These are phyloP conservation scores for Chalaropsis ovoidea DNA, from an alignment of 2,329 filamentous ascomycete species.

Conservation along the genomic window DNA sequence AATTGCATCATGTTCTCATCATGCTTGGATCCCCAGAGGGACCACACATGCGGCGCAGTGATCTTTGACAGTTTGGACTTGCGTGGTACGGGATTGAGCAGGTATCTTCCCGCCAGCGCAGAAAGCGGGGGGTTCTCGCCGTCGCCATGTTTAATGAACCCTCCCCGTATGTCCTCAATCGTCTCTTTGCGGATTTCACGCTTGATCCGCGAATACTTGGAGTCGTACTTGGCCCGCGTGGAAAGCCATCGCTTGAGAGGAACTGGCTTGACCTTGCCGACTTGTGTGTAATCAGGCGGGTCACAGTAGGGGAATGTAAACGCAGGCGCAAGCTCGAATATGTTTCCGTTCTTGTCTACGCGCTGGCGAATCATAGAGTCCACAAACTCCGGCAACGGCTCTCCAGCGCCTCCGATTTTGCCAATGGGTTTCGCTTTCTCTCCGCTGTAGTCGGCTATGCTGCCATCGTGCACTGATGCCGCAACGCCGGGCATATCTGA, in stretches of 20 bases:
- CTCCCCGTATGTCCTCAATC: conserved; percentile 59
- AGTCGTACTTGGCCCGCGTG: conserved; percentile 63
- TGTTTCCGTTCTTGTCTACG: conserved; percentile 66
- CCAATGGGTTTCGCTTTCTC: conserved; percentile 27
- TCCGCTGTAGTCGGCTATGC: conserved; percentile 27
- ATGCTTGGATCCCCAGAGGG: conserved; percentile 77
- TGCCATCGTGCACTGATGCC: conserved; percentile 36
- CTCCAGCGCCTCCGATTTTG: conserved; percentile 69
- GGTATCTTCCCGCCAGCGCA: conserved; percentile 64
- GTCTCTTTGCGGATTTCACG: conserved; percentile 62
- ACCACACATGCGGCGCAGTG: conserved; percentile 45
- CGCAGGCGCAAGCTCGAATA: conserved; percentile 56
- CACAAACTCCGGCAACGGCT: conserved; percentile 67
- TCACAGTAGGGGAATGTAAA: conserved; percentile 53
- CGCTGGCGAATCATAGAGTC: conserved; percentile 87
- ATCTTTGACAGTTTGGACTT: conserved; percentile 24
- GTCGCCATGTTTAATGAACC: conserved; percentile 58
- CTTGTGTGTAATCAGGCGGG: conserved; percentile 38
- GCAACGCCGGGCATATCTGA: conserved; percentile 35
- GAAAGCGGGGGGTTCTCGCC: conserved; percentile 75
- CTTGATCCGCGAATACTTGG: conserved; percentile 58
- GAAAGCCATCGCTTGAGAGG: conserved; percentile 77
- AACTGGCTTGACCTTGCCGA: conserved; percentile 70
- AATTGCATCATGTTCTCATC: conserved; percentile 62
- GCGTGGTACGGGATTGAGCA: conserved; percentile 30